These are phyloP conservation scores for Bacidia rubella DNA, from an alignment of 495 filamentous ascomycete genomes.

Conservation along the genomic window DNA sequence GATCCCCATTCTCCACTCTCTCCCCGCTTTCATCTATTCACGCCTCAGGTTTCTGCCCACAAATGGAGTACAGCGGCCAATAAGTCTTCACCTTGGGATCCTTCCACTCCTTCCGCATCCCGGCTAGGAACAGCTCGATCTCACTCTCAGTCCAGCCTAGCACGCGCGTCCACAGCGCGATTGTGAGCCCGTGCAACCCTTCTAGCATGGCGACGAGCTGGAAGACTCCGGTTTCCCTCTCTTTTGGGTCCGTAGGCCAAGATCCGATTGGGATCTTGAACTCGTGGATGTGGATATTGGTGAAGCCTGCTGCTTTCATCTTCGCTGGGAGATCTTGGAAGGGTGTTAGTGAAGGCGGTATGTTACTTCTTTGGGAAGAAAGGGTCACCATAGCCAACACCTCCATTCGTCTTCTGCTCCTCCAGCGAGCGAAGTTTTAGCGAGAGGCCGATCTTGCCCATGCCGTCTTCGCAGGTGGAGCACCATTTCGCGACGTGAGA, in stretches of 20 bases:
- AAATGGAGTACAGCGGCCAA: constrained; percentile 8
- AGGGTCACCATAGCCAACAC: neutral
- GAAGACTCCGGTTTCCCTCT: constrained; percentile 47
- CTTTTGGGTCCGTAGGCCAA: constrained; percentile 47
- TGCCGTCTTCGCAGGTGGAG: constrained; percentile 21
- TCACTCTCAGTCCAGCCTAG: constrained; percentile 25
- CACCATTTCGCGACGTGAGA: constrained; percentile 23
- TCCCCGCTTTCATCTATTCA: too few species aligned
- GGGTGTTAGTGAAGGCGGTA: constrained; percentile 11
- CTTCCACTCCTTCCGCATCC: constrained; percentile 17
- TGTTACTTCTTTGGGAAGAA: too few species aligned
- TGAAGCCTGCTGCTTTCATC: constrained; percentile 35
- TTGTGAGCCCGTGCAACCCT: constrained; percentile 39
- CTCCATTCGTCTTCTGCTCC: neutral
- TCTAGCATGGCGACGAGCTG: constrained; percentile 46
- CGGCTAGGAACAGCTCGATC: constrained; percentile 20
- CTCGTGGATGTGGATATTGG: constrained; percentile 39
- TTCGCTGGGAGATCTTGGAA: constrained; percentile 27
- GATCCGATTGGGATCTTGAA: constrained; percentile 52
- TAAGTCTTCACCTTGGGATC: constrained; percentile 19
- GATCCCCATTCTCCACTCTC: neutral
- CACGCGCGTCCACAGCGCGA: constrained; percentile 45
- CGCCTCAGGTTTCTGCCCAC: constrained; percentile 1
- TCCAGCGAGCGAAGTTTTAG: neutral
- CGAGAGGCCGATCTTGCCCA: constrained; percentile 20